phyloP scores from a whole-genome alignment of 1,284 basidiomycete species.

The Trichosporon coremiiforme region DNA sequence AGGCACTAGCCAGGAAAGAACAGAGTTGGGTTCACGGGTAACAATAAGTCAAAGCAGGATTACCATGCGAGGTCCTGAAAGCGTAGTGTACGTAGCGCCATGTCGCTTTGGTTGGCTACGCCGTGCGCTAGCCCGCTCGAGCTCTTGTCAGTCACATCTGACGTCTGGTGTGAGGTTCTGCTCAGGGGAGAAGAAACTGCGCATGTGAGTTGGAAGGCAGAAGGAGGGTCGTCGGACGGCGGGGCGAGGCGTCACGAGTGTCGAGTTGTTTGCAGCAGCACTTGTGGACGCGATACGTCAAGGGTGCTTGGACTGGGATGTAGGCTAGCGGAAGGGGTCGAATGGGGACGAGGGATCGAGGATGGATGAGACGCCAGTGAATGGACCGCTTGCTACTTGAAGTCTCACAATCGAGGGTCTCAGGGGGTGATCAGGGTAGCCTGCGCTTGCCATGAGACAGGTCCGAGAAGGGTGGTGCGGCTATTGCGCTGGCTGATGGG shows the following conservation, averaged over 20 bases:
- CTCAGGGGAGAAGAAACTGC: not conserved
- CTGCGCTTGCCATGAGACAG: slow-evolving; percentile 1
- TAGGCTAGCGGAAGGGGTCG: not conserved
- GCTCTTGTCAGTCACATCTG: not conserved
- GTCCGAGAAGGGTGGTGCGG: not conserved
- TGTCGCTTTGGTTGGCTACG: not conserved
- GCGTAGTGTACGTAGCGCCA: slow-evolving; percentile 11
- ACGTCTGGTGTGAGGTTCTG: not conserved
- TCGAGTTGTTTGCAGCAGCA: not conserved
- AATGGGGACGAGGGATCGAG: not conserved
- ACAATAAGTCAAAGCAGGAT: slow-evolving; percentile 19
- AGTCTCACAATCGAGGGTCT: slow-evolving; percentile 6
- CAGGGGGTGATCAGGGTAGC: not conserved
- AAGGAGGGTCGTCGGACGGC: not conserved
- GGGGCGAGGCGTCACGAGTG: not conserved
- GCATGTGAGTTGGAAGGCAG: not conserved
- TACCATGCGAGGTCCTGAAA: slow-evolving; percentile 11
- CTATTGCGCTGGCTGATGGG: not conserved
- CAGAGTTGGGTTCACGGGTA: slow-evolving; percentile 19
- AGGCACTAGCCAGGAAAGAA: not conserved
- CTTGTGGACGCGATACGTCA: not conserved
- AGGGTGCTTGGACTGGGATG: not conserved
- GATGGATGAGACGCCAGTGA: slow-evolving; percentile 12
- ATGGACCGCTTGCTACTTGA: not conserved
- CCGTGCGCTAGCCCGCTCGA: not conserved